These are phyloP conservation scores for Gossypium australe DNA, from an alignment of 345 rosid genomes.

Conservation along the genomic window DNA sequence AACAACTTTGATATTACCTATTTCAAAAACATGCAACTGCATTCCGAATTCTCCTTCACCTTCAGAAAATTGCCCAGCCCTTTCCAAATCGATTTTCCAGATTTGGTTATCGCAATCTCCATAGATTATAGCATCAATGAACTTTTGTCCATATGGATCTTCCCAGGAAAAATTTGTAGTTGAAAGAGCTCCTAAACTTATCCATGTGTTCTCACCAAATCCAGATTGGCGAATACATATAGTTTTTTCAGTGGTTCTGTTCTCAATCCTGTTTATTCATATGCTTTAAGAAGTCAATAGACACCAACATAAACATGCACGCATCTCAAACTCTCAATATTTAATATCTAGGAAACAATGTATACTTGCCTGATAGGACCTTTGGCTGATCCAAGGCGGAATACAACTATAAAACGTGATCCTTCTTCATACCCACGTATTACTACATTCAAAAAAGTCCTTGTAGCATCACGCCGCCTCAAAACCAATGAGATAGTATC, in stretches of 20 bases:
- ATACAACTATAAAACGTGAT: constrained; percentile 87
- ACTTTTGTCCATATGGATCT: constrained; percentile 87
- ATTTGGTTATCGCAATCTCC: constrained; percentile 29
- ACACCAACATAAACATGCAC: constrained; percentile 13
- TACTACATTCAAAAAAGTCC: constrained; percentile 61
- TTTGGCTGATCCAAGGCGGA: constrained; percentile 69
- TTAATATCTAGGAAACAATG: not conserved
- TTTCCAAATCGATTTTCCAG: constrained; percentile 65
- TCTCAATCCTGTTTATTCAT: constrained; percentile 66
- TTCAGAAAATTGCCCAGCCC: constrained; percentile 37
- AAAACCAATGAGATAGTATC: constrained; percentile 82
- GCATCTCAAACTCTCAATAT: not conserved
- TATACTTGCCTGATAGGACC: constrained; percentile 80
- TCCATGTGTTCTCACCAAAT: constrained; percentile 72
- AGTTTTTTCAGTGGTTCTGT: constrained; percentile 52
- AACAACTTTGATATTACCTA: constrained; percentile 64
- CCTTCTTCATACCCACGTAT: constrained; percentile 99
- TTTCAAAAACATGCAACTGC: constrained; percentile 59
- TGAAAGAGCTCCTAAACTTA: constrained; percentile 63
- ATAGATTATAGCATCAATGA: constrained; percentile 63
- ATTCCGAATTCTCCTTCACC: constrained; percentile 44
- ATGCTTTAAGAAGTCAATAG: constrained; percentile 12
- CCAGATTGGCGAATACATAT: constrained; percentile 87
- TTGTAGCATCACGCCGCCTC: constrained; percentile 51
- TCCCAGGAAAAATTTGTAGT: constrained; percentile 84